A percentile compares a stretch with the other conserved stretches of the same genome.
phyloP scores from a whole-genome alignment of 1,284 basidiomycete species.

The Ustilago lituana region DNA sequence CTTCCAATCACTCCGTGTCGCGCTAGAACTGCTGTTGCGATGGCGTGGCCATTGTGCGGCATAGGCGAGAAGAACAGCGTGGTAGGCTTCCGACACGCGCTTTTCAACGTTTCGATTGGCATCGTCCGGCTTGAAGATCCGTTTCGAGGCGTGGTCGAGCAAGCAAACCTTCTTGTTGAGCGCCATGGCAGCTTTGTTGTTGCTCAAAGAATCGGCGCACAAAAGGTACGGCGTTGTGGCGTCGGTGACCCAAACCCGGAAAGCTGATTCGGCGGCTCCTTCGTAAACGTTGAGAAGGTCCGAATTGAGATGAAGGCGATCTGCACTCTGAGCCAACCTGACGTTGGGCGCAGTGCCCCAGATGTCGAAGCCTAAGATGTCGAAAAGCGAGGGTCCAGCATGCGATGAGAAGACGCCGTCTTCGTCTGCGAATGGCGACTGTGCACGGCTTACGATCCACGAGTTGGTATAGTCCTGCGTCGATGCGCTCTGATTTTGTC shows the following conservation, averaged over 20 bases:
- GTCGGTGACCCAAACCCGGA: slow-evolving; percentile 40
- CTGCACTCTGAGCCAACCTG: slow-evolving; percentile 19
- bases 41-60: slow-evolving; percentile 42
- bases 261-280: slow-evolving; percentile 37
- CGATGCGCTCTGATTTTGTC: no score
- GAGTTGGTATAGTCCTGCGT: no score
- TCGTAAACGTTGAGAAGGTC: slow-evolving; percentile 40
- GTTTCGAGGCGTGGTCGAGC: slow-evolving; percentile 32
- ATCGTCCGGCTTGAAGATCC: slow-evolving; percentile 31
- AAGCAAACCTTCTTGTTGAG: slow-evolving; percentile 41
- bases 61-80: slow-evolving; percentile 37
- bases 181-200: slow-evolving; percentile 17
- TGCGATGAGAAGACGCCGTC: slow-evolving; percentile 5
- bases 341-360: slow-evolving; percentile 34
- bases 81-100: slow-evolving; percentile 34
- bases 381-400: slow-evolving; percentile 15
- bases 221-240: slow-evolving; percentile 33
- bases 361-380: slow-evolving; percentile 39
- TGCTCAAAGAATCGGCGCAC: slow-evolving; percentile 12
- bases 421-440: slow-evolving; percentile 24
- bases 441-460: slow-evolving; percentile 27
- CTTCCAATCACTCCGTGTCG: slow-evolving; percentile 5
- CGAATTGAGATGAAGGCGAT: slow-evolving; percentile 31
- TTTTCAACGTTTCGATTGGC: slow-evolving; percentile 32
- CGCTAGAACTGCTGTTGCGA: slow-evolving; percentile 6